These are phyloP conservation scores for Sporothrix euskadiensis DNA, from an alignment of 2,329 filamentous ascomycete species.

Conservation along the genomic window DNA sequence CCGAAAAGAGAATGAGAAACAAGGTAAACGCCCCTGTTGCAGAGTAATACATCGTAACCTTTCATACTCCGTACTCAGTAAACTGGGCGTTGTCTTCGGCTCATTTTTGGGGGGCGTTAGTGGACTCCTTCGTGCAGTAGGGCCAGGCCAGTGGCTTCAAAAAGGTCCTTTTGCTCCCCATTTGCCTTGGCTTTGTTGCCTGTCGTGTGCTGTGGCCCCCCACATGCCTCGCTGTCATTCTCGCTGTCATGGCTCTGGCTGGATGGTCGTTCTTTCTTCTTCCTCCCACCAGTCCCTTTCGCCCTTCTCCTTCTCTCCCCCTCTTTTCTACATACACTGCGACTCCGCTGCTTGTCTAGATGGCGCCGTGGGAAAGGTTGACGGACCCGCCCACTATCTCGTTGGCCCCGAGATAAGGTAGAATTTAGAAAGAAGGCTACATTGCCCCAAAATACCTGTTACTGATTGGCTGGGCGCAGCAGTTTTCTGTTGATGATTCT, in stretches of 20 bases:
- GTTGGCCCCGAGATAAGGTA: slow-evolving; percentile 49
- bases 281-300: not conserved
- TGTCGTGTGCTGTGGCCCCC: not conserved
- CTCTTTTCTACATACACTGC: not conserved
- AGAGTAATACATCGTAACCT: not conserved
- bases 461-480: slow-evolving; percentile 43
- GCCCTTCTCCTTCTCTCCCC: not conserved
- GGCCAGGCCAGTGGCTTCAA: not conserved
- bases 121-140: slow-evolving; percentile 9
- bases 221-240: slow-evolving; percentile 29
- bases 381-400: slow-evolving; percentile 33
- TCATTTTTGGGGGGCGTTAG: not conserved
- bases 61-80: too few relatives aligned
- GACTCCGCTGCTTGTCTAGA: not conserved
- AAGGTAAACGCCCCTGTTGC: not conserved
- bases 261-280: not conserved
- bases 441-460: slow-evolving; percentile 23
- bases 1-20: not conserved
- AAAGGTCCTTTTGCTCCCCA: not conserved
- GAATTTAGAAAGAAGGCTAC: slow-evolving; percentile 39
- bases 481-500: slow-evolving; percentile 47
- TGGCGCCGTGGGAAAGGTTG: slow-evolving; percentile 11
- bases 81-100: not conserved
- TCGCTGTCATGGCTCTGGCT: slow-evolving; percentile 21
- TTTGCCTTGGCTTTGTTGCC: not conserved